Base-by-base conservation (phyloP, 257 asterid species). In the Lithospermum erythrorhizon region DNA sequence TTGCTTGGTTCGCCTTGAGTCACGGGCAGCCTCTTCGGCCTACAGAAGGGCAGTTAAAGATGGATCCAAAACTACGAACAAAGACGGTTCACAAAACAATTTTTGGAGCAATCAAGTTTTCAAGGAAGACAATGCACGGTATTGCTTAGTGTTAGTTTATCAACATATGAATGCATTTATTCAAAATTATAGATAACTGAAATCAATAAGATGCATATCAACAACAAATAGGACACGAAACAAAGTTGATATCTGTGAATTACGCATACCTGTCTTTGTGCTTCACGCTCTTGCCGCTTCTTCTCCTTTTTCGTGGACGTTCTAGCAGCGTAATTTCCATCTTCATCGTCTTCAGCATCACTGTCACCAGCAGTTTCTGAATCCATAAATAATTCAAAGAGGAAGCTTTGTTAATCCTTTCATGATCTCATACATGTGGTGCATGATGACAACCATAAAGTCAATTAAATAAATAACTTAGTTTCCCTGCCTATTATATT, bases 281-380 rank as follows among this genome's bases (percentile, higher is more conserved):
- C 95, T 61, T 86, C 98, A 56, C 94, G 81, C 78, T 93, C 98
- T 69, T 89, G 97, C n/a, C 94, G 75, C 77, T 73, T 93, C 89
- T 78, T 93, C 73, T 86, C 97, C 83, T 70, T 89, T 68, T 84
- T 93, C 84, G 67, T 89, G 21, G 87, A 80, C 32, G 73, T 83
- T 75, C 72, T 86, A 53, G 87, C 82, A 71, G 80, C 57, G 61
- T 78, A 70, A 48, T 78, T 35, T 55, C 87, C 98, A 35, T 86
- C 89, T 48, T 66, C 45, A 35, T 35, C 45, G 9, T 32, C 41
- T 32, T 32, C 97, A 47, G 84, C 95, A 59, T 89, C 98, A 68
- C 95, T 89, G 70, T 61, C 98, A 72, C 78, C 95, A 57, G 6
- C 62, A 64, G 61, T 54, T 74, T 73, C 96, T 90, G 84, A 65